Base-by-base conservation (phyloP, 306 rosid genomes). In the Notholithocarpus densiflorus region DNA sequence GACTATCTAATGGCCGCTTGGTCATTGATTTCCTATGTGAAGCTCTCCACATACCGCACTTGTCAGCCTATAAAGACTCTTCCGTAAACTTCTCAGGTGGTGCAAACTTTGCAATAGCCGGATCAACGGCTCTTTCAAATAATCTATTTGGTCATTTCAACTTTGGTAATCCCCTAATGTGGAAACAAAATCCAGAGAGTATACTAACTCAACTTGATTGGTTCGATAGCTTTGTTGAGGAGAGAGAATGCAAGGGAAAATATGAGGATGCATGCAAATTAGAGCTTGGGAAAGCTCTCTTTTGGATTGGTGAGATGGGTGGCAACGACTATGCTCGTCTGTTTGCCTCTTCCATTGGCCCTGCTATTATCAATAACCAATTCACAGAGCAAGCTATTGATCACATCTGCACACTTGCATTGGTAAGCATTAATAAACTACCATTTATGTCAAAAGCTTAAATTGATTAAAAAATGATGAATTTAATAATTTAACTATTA, bases 221-320 rank as follows among this genome's bases (percentile, higher is more conserved):
- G 80, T 81, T 81, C 73, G 1, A 75, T 9, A 56, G 17, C 13
- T 53, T 14, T 24, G 26, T 75, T 32, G 8, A 4, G 3, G 78
- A 70, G 1, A 59, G 1, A 0, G 51, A 27, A 24, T 72, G 43
- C 15, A 45, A 29, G n/a, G 53, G 32, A 3, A 59, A 24, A 2
- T 62, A 59, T 7, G 40, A 18, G 17, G 21, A 4, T 9, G 72
- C 59, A 1, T 81, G 84, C 80, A 73, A 26, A 18, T 9, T 1
- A 21, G 51, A 81, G 2, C 10, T 75, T 51, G 37, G 15, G 19
- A 34, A 75, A n/a, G 11, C 76, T 11, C 71, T 81, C 14, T 69
- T 81, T 43, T 81, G 84, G 84, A 32, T 81, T 1, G 84, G 84
- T 24, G 76, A 64, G 27, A 27, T 81, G 21, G 84, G 80, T 15